A percentile compares a stretch with the other conserved stretches of the same genome.
phyloP scores from a whole-genome alignment of 116 monocot species.

The Trichopus zeylanicus region DNA sequence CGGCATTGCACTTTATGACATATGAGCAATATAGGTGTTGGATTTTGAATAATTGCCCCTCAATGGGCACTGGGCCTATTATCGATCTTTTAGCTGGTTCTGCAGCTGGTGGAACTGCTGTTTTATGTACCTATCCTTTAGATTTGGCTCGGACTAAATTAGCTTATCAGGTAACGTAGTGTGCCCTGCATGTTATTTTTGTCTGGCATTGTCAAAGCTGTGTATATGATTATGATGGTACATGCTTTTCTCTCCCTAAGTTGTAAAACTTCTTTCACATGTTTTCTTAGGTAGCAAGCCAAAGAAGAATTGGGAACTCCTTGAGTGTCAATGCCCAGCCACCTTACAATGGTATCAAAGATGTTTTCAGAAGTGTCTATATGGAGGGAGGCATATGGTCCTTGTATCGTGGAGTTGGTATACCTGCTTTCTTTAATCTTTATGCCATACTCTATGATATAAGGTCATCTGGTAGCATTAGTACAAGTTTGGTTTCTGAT shows the following conservation, averaged over 20 bases:
- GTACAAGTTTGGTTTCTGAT: not conserved
- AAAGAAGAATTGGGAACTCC: constrained; percentile 11
- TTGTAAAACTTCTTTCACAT: not conserved
- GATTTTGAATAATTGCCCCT: constrained; percentile 76
- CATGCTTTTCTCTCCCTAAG: not conserved
- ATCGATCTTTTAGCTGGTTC: constrained; percentile 96
- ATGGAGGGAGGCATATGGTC: constrained; percentile 73
- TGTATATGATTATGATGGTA: no score
- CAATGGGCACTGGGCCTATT: constrained; percentile 67
- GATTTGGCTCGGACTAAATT: constrained; percentile 94
- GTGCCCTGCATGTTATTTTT: no score
- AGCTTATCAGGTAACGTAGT: constrained; percentile 92
- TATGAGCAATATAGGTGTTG: constrained; percentile 83
- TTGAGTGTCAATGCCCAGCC: constrained; percentile 30
- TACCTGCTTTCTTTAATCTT: not conserved
- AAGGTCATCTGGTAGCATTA: not conserved
- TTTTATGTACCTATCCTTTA: constrained; percentile 93
- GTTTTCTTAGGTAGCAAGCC: constrained; percentile 20
- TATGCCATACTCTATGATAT: not conserved
- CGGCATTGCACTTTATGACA: constrained; percentile 90
- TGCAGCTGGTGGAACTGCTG: constrained; percentile 93
- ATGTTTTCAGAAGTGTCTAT: constrained; percentile 71
- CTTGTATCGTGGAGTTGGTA: constrained; percentile 95
- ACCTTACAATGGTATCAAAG: constrained; percentile 60
- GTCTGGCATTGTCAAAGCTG: no score